phyloP scores from a whole-genome alignment of 202 grass and related monocot species.

The Dendrocalamus latiflorus region DNA sequence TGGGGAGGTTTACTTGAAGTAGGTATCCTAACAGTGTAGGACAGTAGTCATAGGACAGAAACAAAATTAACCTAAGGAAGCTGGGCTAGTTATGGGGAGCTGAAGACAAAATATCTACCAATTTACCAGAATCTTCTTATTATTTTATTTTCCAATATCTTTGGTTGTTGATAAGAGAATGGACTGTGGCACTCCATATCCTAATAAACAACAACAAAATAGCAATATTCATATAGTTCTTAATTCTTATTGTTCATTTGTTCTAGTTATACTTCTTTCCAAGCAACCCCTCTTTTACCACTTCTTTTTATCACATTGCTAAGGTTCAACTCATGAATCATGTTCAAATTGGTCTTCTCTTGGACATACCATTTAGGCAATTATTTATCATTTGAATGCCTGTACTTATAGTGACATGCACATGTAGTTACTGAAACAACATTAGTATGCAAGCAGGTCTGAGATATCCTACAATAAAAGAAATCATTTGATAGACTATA shows the following conservation, averaged over 20 bases:
- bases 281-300: not conserved
- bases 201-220: not conserved
- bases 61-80: not conserved
- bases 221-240: not conserved
- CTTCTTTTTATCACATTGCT: not conserved
- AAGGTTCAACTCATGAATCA: not conserved
- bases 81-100: not conserved
- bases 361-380: not conserved
- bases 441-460: not conserved
- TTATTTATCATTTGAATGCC: not conserved
- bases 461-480: too few species aligned
- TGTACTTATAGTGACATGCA: not conserved
- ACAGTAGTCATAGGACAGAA: not conserved
- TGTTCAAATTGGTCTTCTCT: not conserved
- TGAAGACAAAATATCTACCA: not conserved
- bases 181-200: not conserved
- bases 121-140: not conserved
- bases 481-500: too few species aligned
- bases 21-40: not conserved
- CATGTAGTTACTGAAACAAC: not conserved
- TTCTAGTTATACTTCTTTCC: not conserved
- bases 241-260: not conserved
- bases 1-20: not conserved
- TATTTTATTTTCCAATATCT: not conserved
- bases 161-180: conserved; percentile 19